Conservation (phyloP, 2,329 filamentous ascomycete genomes). For the Phaeoacremonium minimum region DNA sequence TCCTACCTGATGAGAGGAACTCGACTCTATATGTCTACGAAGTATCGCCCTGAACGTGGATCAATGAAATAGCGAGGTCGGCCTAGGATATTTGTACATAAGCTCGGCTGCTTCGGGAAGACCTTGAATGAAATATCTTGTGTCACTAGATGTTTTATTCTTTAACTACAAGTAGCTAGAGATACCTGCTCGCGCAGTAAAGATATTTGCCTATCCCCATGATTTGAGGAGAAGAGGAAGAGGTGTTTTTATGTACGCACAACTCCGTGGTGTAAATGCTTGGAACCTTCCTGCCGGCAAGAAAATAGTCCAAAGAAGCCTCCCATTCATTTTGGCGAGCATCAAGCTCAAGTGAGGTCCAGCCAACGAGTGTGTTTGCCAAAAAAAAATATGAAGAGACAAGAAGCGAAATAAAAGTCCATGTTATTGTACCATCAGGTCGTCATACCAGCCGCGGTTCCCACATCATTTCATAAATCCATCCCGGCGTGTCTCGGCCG, state of each 20-base stretch:
- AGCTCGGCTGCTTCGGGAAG: too few species aligned
- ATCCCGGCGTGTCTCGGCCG: background rate
- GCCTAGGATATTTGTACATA: too few species aligned
- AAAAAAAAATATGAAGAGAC: background rate
- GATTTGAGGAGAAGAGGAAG: background rate
- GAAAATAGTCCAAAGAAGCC: background rate
- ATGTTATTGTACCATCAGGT: too few species aligned
- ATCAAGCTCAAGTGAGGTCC: background rate
- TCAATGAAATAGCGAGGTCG: background rate
- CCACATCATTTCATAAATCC: background rate
- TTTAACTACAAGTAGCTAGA: conserved; percentile 19
- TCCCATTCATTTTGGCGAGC: background rate
- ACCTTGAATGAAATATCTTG: too few species aligned
- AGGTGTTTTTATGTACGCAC: background rate
- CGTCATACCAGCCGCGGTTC: background rate
- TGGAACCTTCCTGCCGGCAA: background rate
- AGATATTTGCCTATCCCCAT: background rate
- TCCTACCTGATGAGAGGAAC: conserved; percentile 40
- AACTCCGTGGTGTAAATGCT: background rate
- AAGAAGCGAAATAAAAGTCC: too few species aligned
- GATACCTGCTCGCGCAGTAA: background rate
- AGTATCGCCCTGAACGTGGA: conserved; percentile 3
- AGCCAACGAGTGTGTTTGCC: background rate
- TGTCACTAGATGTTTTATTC: too few species aligned
- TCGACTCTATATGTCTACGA: conserved; percentile 43